Conservation (phyloP, 352 stramenopile species). For the Pythium vanterpoolii region DNA sequence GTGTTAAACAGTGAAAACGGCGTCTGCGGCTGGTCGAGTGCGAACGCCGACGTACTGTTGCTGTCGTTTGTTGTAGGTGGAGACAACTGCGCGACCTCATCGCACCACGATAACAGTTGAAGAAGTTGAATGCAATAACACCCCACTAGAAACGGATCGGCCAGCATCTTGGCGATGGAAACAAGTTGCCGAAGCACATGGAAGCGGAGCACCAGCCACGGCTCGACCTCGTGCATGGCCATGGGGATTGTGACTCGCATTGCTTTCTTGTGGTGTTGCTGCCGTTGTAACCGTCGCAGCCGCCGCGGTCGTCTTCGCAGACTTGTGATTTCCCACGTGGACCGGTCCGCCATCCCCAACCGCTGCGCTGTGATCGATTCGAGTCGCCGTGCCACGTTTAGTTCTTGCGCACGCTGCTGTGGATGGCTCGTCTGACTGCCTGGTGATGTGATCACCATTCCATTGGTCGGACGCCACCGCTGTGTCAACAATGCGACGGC, state of each 20-base stretch:
- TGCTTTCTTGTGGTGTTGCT: slow-evolving; percentile 2
- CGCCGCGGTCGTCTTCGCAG: slow-evolving; percentile 25
- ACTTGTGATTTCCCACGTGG: slow-evolving; percentile 47
- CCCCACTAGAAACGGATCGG: slow-evolving; percentile 46
- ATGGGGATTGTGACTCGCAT: slow-evolving; percentile 15
- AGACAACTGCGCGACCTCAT: slow-evolving; percentile 26
- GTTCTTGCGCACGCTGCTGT: slow-evolving; percentile 36
- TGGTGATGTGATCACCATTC: slow-evolving; percentile 7
- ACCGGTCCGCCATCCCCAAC: slow-evolving; percentile 40
- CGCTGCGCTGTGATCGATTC: slow-evolving; percentile 46
- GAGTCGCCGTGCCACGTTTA: slow-evolving; percentile 55
- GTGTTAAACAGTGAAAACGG: slow-evolving; percentile 11
- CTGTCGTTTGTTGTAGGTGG: neutral
- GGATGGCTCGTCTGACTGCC: slow-evolving; percentile 16
- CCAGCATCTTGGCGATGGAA: slow-evolving; percentile 52
- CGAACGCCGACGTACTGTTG: neutral
- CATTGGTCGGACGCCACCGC: slow-evolving; percentile 16
- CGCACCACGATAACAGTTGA: slow-evolving; percentile 60
- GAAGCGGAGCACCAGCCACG: slow-evolving; percentile 72
- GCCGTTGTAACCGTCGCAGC: slow-evolving; percentile 19
- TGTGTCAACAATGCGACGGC: slow-evolving; percentile 27
- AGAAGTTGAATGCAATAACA: slow-evolving; percentile 63
- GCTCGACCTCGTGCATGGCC: slow-evolving; percentile 21
- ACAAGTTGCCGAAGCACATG: slow-evolving; percentile 78
- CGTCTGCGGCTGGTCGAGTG: slow-evolving; percentile 18